Evolutionary conservation across 1,139 yeast species (phyloP).

Genomic region (Taphrina flavorubra): DNA sequence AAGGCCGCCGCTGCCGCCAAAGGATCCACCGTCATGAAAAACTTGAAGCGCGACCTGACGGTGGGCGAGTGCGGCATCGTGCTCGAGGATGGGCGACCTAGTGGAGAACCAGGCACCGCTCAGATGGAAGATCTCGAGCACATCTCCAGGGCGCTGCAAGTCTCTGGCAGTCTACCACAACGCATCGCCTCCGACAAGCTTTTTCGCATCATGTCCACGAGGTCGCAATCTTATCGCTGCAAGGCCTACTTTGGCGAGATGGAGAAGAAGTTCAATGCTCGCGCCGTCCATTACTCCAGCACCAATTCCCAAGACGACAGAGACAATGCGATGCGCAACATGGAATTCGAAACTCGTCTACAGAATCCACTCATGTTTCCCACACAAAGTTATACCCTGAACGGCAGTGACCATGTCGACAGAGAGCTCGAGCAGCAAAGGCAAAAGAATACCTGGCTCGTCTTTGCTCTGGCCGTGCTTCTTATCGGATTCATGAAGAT

Average conservation of each 20-base stretch:
- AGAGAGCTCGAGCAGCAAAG: not conserved
- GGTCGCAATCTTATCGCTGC: not conserved
- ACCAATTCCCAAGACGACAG: not conserved
- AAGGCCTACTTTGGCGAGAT: constrained; percentile 1
- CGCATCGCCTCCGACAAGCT: not conserved
- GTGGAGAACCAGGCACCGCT: not conserved
- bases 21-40: not conserved
- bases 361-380: not conserved
- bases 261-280: constrained; percentile 7
- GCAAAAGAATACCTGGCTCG: not conserved
- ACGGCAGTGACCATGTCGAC: not conserved
- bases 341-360: not conserved
- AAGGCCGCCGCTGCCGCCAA: not conserved
- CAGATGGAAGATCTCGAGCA: not conserved
- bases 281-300: not conserved
- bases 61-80: not conserved
- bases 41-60: not conserved
- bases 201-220: not conserved
- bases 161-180: not conserved
- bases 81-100: not conserved
- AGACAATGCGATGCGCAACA: not conserved
- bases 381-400: not conserved
- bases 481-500: not conserved
- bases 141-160: not conserved
- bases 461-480: not conserved